A percentile compares a stretch with the other conserved stretches of the same genome.
These are phyloP conservation scores for Setaria italica DNA, from an alignment of 202 grass and related monocot genomes.

Conservation along the genomic window DNA sequence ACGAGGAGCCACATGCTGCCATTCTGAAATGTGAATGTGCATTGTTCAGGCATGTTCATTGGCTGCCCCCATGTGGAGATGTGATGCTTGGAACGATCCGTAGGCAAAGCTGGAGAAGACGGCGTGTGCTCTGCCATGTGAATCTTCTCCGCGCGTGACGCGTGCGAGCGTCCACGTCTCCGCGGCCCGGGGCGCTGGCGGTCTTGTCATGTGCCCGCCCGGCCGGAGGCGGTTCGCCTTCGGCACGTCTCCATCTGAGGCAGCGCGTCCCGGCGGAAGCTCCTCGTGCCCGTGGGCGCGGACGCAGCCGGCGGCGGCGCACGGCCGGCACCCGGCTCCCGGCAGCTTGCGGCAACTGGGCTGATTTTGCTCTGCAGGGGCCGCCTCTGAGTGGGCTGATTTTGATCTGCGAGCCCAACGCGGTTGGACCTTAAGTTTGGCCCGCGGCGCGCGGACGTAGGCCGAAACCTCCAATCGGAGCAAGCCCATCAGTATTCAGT, in stretches of 20 bases:
- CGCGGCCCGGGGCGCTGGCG: neutral
- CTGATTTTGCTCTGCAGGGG: no score
- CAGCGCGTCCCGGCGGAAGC: no score
- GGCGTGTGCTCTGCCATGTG: neutral
- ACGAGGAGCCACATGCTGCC: slow-evolving; percentile 46
- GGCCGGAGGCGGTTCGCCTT: neutral
- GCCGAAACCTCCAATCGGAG: no score
- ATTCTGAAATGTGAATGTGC: slow-evolving; percentile 44
- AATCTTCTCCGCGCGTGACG: neutral
- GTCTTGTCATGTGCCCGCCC: neutral
- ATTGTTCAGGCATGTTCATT: neutral
- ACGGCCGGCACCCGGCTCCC: no score
- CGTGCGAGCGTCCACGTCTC: neutral
- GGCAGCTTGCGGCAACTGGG: no score
- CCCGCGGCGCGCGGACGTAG: no score
- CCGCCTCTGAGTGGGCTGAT: no score
- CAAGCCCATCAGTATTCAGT: no score
- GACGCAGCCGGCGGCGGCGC: no score
- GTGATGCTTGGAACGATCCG: neutral
- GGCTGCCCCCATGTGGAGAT: neutral
- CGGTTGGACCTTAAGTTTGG: no score
- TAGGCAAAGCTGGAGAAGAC: slow-evolving; percentile 4
- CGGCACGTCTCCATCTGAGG: neutral
- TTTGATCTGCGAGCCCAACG: no score
- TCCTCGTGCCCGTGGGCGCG: no score